Conservation (phyloP, 257 asterid genomes). For the Solanum piurae region DNA sequence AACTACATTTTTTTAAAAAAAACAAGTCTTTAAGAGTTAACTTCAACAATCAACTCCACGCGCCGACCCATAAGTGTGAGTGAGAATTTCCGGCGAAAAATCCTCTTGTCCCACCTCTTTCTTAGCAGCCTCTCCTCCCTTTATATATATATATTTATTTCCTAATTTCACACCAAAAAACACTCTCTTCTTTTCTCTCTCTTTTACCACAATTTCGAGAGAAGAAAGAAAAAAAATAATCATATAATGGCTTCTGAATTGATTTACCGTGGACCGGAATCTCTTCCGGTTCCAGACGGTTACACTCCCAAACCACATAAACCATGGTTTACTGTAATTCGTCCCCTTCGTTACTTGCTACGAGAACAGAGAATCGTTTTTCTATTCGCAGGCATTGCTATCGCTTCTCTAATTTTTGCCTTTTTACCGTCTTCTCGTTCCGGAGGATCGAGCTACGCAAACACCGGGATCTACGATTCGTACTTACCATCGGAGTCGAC, state of each 20-base stretch:
- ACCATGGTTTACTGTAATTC: conserved; percentile 28
- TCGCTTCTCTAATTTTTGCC: conserved; percentile 29
- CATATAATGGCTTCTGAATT: conserved; percentile 54
- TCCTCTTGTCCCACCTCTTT: neutral
- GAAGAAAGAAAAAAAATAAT: neutral
- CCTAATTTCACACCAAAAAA: neutral
- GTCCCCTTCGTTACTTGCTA: conserved; percentile 37
- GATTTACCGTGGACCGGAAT: conserved; percentile 79
- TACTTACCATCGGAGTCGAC: conserved; percentile 26
- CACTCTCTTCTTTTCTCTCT: neutral
- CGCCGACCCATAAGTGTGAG: neutral
- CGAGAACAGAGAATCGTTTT: conserved; percentile 40
- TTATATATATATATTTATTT: neutral
- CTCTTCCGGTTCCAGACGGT: conserved; percentile 36
- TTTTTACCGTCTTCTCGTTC: conserved; percentile 8
- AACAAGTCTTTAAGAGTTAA: neutral
- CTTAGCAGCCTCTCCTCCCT: neutral
- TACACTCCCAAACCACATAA: conserved; percentile 60
- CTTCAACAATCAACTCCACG: neutral
- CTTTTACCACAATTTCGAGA: neutral
- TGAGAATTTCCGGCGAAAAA: neutral
- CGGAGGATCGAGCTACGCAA: neutral
- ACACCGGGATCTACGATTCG: conserved; percentile 13
- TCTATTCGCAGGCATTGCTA: conserved; percentile 39
- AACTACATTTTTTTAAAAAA: neutral